A percentile compares a stretch with the other conserved stretches of the same genome.
Evolutionary conservation across 2,329 filamentous ascomycete species (phyloP).

Genomic region (Xylariaceae sp.): DNA sequence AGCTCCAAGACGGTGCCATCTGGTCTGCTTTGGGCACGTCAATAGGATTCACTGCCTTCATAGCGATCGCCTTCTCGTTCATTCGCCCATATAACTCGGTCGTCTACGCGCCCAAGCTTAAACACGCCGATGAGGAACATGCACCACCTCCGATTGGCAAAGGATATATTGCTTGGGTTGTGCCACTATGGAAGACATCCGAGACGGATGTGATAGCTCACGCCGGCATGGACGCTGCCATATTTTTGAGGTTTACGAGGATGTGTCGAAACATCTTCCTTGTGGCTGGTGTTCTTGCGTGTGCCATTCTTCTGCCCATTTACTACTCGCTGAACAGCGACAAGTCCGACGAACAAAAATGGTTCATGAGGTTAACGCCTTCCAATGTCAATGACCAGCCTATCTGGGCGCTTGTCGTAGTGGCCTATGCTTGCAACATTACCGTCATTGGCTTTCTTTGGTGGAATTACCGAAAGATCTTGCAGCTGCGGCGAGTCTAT

Average conservation of each 20-base stretch:
- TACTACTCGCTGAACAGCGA: conserved; percentile 62
- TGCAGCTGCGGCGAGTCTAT: conserved; percentile 72
- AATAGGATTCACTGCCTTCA: conserved; percentile 70
- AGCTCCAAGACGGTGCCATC: conserved; percentile 63
- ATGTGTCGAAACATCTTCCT: conserved; percentile 95
- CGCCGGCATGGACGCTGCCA: conserved; percentile 85
- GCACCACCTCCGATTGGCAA: conserved; percentile 84
- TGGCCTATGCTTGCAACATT: conserved; percentile 70
- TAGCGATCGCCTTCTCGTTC: conserved; percentile 83
- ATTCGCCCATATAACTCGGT: conserved; percentile 88
- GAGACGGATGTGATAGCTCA: conserved; percentile 79
- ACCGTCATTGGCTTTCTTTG: conserved; percentile 81
- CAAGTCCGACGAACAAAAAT: conserved; percentile 39
- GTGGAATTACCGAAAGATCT: conserved; percentile 82
- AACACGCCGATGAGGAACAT: conserved; percentile 89
- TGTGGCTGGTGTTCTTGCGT: conserved; percentile 70
- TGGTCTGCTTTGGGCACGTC: conserved; percentile 81
- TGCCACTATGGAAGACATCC: conserved; percentile 74
- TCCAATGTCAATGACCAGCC: conserved; percentile 53
- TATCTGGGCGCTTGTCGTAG: conserved; percentile 62
- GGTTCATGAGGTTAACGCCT: conserved; percentile 65
- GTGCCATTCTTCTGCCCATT: conserved; percentile 78
- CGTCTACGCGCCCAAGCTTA: conserved; percentile 92
- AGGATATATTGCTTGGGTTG: conserved; percentile 85
- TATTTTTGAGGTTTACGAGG: conserved; percentile 84